phyloP scores from a whole-genome alignment of 108 stramenopile genomes.

The Fragilaria crotonensis region DNA sequence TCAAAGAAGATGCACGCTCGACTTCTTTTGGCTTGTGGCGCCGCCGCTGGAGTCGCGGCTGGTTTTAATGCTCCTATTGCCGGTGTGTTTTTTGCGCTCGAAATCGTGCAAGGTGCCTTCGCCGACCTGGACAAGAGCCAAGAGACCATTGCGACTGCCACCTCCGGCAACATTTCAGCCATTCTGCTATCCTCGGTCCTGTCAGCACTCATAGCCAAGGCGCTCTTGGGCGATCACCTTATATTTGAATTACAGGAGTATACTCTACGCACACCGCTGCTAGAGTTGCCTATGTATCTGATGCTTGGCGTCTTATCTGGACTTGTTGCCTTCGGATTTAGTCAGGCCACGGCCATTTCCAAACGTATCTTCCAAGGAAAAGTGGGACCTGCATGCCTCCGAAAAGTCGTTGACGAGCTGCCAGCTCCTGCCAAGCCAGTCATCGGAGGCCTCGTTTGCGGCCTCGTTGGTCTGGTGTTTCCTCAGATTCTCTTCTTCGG shows the following conservation, averaged over 20 bases:
- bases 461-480: slow-evolving; percentile 41
- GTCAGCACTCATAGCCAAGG: slow-evolving; percentile 48
- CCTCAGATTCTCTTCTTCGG: slow-evolving; percentile 76
- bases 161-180: slow-evolving; percentile 40
- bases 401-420: slow-evolving; percentile 18
- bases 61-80: slow-evolving; percentile 86
- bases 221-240: slow-evolving; percentile 54
- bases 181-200: slow-evolving; percentile 44
- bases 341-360: slow-evolving; percentile 27
- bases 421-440: slow-evolving; percentile 38
- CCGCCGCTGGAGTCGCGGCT: slow-evolving; percentile 71
- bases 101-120: slow-evolving; percentile 31
- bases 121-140: not conserved
- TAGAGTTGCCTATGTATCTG: slow-evolving; percentile 64
- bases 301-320: slow-evolving; percentile 56
- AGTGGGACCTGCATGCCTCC: slow-evolving; percentile 26
- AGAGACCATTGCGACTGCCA: not conserved
- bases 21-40: slow-evolving; percentile 59
- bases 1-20: slow-evolving; percentile 6
- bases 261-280: slow-evolving; percentile 43
- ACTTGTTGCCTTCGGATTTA: slow-evolving; percentile 36
- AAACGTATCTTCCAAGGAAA: slow-evolving; percentile 32
- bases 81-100: slow-evolving; percentile 78
- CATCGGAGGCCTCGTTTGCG: slow-evolving; percentile 45
- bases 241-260: slow-evolving; percentile 36